Percentiles rank a stretch among this genome's conserved stretches.
Conservation (phyloP, 1,284 basidiomycete species). For the Ceratobasidium theobromae region DNA sequence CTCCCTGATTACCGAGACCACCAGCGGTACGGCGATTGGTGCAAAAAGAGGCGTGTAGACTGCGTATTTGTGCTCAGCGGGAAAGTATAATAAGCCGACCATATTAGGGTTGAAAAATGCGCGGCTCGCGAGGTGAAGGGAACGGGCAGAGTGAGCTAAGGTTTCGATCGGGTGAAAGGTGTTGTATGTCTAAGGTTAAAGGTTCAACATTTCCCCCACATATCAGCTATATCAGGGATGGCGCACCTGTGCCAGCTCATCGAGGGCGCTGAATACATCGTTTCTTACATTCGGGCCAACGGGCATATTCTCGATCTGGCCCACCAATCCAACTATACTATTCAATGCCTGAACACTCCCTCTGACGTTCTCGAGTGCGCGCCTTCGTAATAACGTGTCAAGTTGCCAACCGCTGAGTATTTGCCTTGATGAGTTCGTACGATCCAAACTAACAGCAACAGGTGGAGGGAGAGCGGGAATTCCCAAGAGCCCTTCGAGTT, state of each 20-base stretch:
- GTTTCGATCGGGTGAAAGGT: slow-evolving; percentile 38
- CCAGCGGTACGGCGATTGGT: slow-evolving; percentile 78
- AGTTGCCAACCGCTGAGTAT: slow-evolving; percentile 72
- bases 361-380: slow-evolving; percentile 69
- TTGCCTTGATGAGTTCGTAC: slow-evolving; percentile 33
- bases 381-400: slow-evolving; percentile 69
- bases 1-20: slow-evolving; percentile 74
- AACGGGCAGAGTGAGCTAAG: slow-evolving; percentile 64
- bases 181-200: slow-evolving; percentile 6
- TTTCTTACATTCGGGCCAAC: slow-evolving; percentile 73
- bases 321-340: slow-evolving; percentile 80
- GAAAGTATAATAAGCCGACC: slow-evolving; percentile 95
- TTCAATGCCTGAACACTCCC: slow-evolving; percentile 71
- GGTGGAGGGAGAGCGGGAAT: slow-evolving; percentile 62
- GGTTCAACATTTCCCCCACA: not conserved
- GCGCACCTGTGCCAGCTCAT: slow-evolving; percentile 68
- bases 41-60: slow-evolving; percentile 93
- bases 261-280: slow-evolving; percentile 69
- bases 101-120: slow-evolving; percentile 98
- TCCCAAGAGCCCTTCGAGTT: slow-evolving; percentile 78
- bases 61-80: slow-evolving; percentile 92
- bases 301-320: slow-evolving; percentile 88
- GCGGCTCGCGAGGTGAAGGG: slow-evolving; percentile 72
- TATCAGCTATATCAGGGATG: too few relatives aligned
- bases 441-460: slow-evolving; percentile 41